Evolutionary conservation across 179 eudicot genomes (phyloP).

Genomic region (Camellia oleifera): DNA sequence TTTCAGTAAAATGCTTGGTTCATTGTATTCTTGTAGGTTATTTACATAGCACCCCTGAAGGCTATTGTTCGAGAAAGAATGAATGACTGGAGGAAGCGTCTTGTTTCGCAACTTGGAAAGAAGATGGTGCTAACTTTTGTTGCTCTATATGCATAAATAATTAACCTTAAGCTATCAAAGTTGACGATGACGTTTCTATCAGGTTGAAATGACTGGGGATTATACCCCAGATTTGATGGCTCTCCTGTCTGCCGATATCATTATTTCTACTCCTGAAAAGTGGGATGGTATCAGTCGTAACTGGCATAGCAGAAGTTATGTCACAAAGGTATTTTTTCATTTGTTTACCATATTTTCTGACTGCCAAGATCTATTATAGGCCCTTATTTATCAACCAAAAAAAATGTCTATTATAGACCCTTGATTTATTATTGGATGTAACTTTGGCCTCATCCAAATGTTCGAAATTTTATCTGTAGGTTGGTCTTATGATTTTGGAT

Average conservation of each 20-base stretch:
- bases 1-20: background rate
- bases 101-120: conserved; percentile 87
- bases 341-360: background rate
- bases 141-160: background rate
- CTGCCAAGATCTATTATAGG: background rate
- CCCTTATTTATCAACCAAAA: background rate
- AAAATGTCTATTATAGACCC: background rate
- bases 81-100: conserved; percentile 88
- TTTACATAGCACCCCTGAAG: conserved; percentile 96
- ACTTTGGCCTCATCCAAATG: conserved; percentile 17
- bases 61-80: conserved; percentile 98
- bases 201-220: conserved; percentile 99
- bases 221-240: conserved; percentile 93
- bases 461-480: conserved; percentile 43
- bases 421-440: conserved; percentile 8
- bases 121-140: conserved; percentile 54
- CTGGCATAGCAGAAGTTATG: conserved; percentile 95
- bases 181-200: conserved; percentile 25
- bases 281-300: conserved; percentile 99
- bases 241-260: conserved; percentile 91
- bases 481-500: conserved; percentile 96
- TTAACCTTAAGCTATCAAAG: background rate
- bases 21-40: conserved; percentile 54
- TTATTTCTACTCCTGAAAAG: conserved; percentile 97
- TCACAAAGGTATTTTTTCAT: conserved; percentile 61